Conservation (phyloP, 2,329 filamentous ascomycete genomes). For the Ustulina deusta region DNA sequence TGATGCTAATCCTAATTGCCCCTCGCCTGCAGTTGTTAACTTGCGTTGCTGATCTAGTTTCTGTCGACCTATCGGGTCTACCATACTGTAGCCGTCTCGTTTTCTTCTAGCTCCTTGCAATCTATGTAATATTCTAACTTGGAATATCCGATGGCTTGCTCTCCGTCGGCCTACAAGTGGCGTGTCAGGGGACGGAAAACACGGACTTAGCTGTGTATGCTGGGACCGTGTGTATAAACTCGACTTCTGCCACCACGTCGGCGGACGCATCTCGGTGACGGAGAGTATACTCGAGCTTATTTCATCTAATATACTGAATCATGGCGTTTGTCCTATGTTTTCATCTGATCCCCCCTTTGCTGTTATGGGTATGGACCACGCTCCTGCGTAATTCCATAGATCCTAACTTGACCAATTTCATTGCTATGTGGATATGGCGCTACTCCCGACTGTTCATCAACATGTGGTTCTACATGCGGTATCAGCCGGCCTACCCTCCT, state of each 20-base stretch:
- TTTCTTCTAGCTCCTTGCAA: no score
- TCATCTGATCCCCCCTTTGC: background rate
- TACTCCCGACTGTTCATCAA: background rate
- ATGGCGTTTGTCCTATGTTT: background rate
- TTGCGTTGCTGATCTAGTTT: background rate
- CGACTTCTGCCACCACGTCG: no score
- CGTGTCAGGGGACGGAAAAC: no score
- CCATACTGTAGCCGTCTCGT: background rate
- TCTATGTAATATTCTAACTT: no score
- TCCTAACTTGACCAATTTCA: background rate
- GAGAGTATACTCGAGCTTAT: no score
- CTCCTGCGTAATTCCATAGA: background rate
- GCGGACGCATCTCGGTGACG: no score
- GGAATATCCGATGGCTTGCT: no score
- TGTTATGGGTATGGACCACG: background rate
- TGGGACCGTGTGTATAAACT: no score
- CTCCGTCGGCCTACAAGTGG: no score
- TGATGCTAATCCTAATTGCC: background rate
- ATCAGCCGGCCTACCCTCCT: background rate
- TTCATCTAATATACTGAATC: background rate
- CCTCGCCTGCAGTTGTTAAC: background rate
- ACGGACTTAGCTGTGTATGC: no score
- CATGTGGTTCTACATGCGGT: background rate
- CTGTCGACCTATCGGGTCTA: background rate
- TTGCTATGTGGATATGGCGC: background rate